phyloP scores from a whole-genome alignment of 1,284 basidiomycete species.

The Mrakiaceae sp. region DNA sequence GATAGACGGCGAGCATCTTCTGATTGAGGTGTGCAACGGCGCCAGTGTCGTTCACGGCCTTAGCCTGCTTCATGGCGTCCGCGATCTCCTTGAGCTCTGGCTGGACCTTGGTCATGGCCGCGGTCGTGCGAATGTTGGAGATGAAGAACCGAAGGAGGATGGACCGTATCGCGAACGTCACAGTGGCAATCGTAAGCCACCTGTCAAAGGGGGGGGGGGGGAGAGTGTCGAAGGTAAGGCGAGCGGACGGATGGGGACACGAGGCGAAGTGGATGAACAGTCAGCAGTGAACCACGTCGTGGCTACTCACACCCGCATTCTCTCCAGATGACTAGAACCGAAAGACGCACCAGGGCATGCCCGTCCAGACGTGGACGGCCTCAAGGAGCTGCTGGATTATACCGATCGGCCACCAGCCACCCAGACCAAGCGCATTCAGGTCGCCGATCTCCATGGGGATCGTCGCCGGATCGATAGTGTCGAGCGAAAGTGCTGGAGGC shows the following conservation, averaged over 20 bases:
- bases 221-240: background rate
- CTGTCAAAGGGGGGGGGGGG: slow-evolving; percentile 14
- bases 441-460: slow-evolving; percentile 57
- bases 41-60: slow-evolving; percentile 41
- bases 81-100: slow-evolving; percentile 49
- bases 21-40: slow-evolving; percentile 47
- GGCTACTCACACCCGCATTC: background rate
- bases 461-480: too few relatives aligned
- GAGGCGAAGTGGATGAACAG: background rate
- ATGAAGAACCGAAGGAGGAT: slow-evolving; percentile 60
- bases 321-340: background rate
- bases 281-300: background rate
- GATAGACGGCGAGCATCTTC: slow-evolving; percentile 53
- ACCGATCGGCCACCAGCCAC: slow-evolving; percentile 45
- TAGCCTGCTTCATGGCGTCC: slow-evolving; percentile 41
- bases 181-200: slow-evolving; percentile 66
- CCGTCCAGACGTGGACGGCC: slow-evolving; percentile 57
- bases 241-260: background rate
- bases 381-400: slow-evolving; percentile 57
- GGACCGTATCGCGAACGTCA: slow-evolving; percentile 57
- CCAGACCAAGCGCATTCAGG: slow-evolving; percentile 61
- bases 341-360: slow-evolving; percentile 53
- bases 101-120: slow-evolving; percentile 55
- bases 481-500: too few relatives aligned
- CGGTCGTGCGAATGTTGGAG: slow-evolving; percentile 52